phyloP scores from a whole-genome alignment of 495 filamentous ascomycete species.

The Penicillium steckii region DNA sequence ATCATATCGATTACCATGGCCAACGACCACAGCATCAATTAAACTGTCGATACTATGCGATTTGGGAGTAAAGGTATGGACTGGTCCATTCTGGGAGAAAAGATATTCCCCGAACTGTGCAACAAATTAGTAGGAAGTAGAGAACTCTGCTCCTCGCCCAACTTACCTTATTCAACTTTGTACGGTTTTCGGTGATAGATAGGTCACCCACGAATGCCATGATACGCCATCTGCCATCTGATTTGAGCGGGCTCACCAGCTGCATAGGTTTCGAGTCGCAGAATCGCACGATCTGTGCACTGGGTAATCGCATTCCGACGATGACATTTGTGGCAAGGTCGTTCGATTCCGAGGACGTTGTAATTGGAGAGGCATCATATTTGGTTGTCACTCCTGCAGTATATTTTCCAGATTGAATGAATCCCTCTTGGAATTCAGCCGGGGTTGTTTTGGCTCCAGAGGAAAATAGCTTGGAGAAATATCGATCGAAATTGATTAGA shows the following conservation, averaged over 20 bases:
- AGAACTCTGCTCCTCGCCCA: not conserved
- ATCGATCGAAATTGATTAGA: constrained; percentile 71
- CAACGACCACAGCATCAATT: constrained; percentile 59
- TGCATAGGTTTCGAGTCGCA: constrained; percentile 59
- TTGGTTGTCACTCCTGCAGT: constrained; percentile 62
- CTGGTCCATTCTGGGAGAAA: constrained; percentile 31
- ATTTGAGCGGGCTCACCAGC: constrained; percentile 43
- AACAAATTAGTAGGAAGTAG: not conserved
- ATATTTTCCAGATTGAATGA: constrained; percentile 59
- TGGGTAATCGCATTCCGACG: constrained; percentile 57
- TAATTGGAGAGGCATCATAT: constrained; percentile 54
- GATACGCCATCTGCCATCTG: constrained; percentile 63
- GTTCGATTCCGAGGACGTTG: constrained; percentile 26
- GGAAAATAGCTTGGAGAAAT: constrained; percentile 63
- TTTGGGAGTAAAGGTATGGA: constrained; percentile 44
- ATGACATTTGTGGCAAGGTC: constrained; percentile 45
- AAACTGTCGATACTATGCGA: constrained; percentile 52
- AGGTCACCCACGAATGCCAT: constrained; percentile 57
- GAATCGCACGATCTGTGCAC: constrained; percentile 58
- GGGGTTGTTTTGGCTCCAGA: constrained; percentile 34
- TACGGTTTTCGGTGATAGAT: constrained; percentile 28
- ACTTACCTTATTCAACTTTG: constrained; percentile 45
- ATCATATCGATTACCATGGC: constrained; percentile 49
- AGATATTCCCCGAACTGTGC: constrained; percentile 39
- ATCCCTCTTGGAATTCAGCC: constrained; percentile 54